Evolutionary conservation across 306 rosid species (phyloP), one percentile per base, ranked within the genome.

Genomic region (Begonia fuchsioides): DNA sequence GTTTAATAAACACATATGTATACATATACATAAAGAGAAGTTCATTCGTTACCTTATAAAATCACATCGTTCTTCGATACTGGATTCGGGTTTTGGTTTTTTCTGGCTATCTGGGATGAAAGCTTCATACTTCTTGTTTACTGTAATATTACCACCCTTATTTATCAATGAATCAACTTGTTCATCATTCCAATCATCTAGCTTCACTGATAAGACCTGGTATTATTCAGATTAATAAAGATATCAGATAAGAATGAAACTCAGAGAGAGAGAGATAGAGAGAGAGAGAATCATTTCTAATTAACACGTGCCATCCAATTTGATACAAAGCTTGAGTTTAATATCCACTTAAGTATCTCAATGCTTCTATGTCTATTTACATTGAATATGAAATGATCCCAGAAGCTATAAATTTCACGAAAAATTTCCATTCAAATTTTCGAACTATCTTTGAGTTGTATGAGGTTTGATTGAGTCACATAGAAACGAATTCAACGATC

Each of bases 141-240:
- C 72, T 2, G 43, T 46, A 51, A 55, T 43, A 65, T 90, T 90
- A 58, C 97, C 97, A 49, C 97, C 97, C 44, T 72, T 12, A 43
- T 60, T 77, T 19, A 47, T 76, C 63, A 90, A 62, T 54, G 62
- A 55, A 16, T 79, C 76, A 52, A 90, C 87, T 72, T 81, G 69
- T 60, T 90, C 93, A 49, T 81, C 73, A 17, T 78, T 72, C 97
- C 97, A 90, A 12, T 81, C 77, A 67, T 90, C 97, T 60, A 90
- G 79, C 68, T 84, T 90, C 80, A 77, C 60, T 11, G 97, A 90
- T 51, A 80, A 72, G 76, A 90, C 92, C 97, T 88, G 66, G 12
- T 61, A 65, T 32, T 54, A 32, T 47, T 48, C 35, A 46, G 57
- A 53, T 49, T 55, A 20, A 47, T 41, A 10, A 41, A 4, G 26